Conservation (phyloP, 1,139 yeast genomes). For the Suhomyces terraborum region DNA sequence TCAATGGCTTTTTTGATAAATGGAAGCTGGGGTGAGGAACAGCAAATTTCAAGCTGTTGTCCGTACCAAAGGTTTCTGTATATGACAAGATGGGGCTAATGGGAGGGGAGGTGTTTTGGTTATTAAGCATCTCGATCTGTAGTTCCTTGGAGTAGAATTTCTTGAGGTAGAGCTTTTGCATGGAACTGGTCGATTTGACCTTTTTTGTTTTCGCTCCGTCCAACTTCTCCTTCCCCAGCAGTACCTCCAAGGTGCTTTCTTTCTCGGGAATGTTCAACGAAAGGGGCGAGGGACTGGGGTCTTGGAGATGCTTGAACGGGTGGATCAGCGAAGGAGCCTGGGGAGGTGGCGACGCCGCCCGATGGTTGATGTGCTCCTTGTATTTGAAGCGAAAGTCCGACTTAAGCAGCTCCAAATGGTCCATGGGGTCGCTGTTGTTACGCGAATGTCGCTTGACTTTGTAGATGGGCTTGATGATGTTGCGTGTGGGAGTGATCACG, state of each 20-base stretch:
- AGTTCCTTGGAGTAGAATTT: constrained; percentile 43
- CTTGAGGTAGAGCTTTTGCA: constrained; percentile 28
- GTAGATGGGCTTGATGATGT: constrained; percentile 23
- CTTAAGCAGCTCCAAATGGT: constrained; percentile 16
- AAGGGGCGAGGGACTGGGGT: constrained; percentile 28
- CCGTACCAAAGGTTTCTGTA: constrained; percentile 9
- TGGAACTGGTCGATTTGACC: constrained; percentile 9
- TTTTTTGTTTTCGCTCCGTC: constrained; percentile 10
- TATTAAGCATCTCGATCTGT: constrained; percentile 35
- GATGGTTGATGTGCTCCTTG: constrained; percentile 18
- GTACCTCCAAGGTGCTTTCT: constrained; percentile 2
- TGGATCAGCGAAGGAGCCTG: background rate
- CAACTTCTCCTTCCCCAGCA: constrained; percentile 1
- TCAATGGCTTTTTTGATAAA: constrained; percentile 1
- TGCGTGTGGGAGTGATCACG: constrained; percentile 18
- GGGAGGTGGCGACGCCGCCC: constrained; percentile 7
- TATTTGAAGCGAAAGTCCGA: constrained; percentile 38
- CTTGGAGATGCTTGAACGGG: constrained; percentile 14
- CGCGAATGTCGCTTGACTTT: constrained; percentile 15
- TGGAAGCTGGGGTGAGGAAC: constrained; percentile 9
- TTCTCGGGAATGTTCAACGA: constrained; percentile 16
- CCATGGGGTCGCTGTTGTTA: constrained; percentile 13
- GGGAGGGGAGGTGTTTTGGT: constrained; percentile 17
- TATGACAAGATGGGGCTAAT: constrained; percentile 12
- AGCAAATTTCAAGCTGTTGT: constrained; percentile 7